Base-by-base conservation (phyloP, 192 early-diverging fungal genomes). In the Coemansia sp. region DNA sequence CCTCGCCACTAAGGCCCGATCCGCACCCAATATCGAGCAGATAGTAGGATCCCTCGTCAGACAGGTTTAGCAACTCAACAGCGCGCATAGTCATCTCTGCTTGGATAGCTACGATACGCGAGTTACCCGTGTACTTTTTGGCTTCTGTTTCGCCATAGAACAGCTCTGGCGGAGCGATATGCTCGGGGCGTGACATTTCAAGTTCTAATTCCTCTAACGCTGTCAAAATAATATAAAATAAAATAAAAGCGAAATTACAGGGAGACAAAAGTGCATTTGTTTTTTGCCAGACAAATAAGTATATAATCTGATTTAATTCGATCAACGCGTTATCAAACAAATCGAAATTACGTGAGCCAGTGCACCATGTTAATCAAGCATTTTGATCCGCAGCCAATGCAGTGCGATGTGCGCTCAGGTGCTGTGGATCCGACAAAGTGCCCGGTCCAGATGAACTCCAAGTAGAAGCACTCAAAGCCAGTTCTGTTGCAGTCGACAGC, bases 1-100 rank as follows among this genome's bases (percentile, higher is more conserved):
- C 92, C 74, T 99, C 95, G 6, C 95, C 95, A 82, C 90, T 92
- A 64, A 99, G 86, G 23, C 97, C 97, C 10, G 94, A 96, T 74
- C 96, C 97, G 75, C 97, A 98, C 29, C 97, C 96, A 74, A 99
- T 96, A 78, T 99, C 97, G 25, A 99, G 87, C 50, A 99, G 72
- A 57, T 86, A 94, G 61, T 87, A 87, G 2, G 91, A 68, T 59
- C 85, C 80, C 67, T 92, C 92, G 6, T 88, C 86, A 14, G 90
- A 89, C 14, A 99, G 82, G 74, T 88, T 90, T 42, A 99, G 82
- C 32, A 99, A 84, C 82, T 99, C 96, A 17, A 99, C 84, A 0
- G 95, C 94, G 51, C 96, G 87, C 59, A 90, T 80, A 5, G 96
- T 90, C 95, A 99, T 93, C 72, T 97, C 92, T 12, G 91, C 93